These are phyloP conservation scores for Fomitopsis serialis DNA, from an alignment of 768 basidiomycete genomes.

Conservation along the genomic window DNA sequence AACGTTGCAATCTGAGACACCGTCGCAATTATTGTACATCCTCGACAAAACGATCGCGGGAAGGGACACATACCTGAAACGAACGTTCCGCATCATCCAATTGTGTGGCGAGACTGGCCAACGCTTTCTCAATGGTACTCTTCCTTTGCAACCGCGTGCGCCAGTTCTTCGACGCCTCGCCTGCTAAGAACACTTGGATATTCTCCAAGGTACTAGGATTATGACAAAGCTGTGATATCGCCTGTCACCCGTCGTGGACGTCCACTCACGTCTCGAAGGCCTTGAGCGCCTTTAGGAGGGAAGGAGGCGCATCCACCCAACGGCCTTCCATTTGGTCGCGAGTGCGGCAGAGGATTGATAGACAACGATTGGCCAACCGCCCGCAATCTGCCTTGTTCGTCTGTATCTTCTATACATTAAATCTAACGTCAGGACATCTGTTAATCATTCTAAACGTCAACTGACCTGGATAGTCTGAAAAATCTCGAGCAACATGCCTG, in stretches of 20 bases:
- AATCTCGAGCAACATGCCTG: constrained; percentile 36
- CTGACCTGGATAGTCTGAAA: constrained; percentile 42
- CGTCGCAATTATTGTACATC: not conserved
- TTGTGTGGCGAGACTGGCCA: constrained; percentile 26
- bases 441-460: not conserved
- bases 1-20: constrained; percentile 39
- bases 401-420: constrained; percentile 20
- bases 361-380: constrained; percentile 34
- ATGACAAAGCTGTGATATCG: not conserved
- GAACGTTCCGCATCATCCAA: constrained; percentile 42
- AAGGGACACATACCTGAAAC: constrained; percentile 38
- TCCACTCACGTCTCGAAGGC: constrained; percentile 35
- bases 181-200: constrained; percentile 35
- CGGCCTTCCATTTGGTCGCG: constrained; percentile 39
- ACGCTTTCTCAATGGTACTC: constrained; percentile 33
- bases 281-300: constrained; percentile 33
- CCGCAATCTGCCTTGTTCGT: constrained; percentile 35
- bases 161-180: constrained; percentile 37
- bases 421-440: no score
- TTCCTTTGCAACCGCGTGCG: constrained; percentile 34
- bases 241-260: not conserved
- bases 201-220: constrained; percentile 29
- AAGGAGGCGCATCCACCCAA: constrained; percentile 37
- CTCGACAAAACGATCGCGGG: no score
- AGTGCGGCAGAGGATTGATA: constrained; percentile 37